phyloP scores from a whole-genome alignment of 2,329 filamentous ascomycete species.

The Peltaster fructicola region DNA sequence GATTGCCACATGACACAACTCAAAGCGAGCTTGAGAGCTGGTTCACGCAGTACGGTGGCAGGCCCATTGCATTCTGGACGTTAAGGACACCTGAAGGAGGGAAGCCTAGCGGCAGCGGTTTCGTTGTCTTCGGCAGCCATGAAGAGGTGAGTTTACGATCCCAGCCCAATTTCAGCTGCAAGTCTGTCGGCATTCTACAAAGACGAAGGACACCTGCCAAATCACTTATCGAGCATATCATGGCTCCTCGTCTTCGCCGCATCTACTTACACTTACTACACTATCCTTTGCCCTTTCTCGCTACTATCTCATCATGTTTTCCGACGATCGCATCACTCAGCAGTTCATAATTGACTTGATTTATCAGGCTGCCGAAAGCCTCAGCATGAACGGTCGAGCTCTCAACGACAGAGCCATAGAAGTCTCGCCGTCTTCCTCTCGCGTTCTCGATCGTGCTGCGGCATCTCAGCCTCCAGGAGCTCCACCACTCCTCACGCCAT shows the following conservation, averaged over 20 bases:
- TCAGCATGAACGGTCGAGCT: conserved; percentile 97
- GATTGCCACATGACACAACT: conserved; percentile 90
- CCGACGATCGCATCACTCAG: conserved; percentile 2
- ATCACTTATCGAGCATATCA: too few relatives aligned
- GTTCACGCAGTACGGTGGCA: conserved; percentile 97
- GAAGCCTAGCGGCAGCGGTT: conserved; percentile 96
- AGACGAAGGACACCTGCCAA: background rate
- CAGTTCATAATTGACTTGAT: background rate
- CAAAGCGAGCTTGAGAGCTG: conserved; percentile 98
- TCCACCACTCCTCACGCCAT: conserved; percentile 64
- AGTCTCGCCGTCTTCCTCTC: conserved; percentile 91
- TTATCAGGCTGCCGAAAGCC: conserved; percentile 76
- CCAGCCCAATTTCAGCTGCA: too few relatives aligned
- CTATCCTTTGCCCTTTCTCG: conserved; percentile 5
- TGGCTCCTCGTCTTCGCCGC: too few relatives aligned
- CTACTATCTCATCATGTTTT: conserved; percentile 1
- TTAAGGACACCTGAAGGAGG: conserved; percentile 94
- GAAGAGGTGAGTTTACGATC: conserved; percentile 62
- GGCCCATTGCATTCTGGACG: conserved; percentile 98
- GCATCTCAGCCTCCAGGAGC: conserved; percentile 33
- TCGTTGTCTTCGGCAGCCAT: conserved; percentile 96
- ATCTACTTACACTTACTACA: too few relatives aligned
- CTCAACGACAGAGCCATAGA: conserved; percentile 98
- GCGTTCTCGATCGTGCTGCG: conserved; percentile 84
- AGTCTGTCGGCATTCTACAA: background rate